Conservation (phyloP, 805 yeast genomes). For the Cyberlindnera maritima region DNA sequence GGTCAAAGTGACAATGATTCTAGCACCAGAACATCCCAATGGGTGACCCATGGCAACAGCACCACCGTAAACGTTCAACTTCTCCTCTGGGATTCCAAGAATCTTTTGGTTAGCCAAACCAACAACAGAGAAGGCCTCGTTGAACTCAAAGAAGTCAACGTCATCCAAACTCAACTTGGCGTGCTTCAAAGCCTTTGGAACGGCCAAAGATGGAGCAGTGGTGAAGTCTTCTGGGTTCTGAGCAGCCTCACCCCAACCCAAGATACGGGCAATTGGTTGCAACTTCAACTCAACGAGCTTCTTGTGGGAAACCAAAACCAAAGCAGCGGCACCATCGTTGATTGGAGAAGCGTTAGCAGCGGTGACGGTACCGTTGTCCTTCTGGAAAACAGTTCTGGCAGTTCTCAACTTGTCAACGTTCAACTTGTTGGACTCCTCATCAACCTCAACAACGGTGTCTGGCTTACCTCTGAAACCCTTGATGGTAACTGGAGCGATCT, state of each 20-base stretch:
- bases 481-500: slow-evolving; percentile 84
- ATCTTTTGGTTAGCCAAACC: slow-evolving; percentile 86
- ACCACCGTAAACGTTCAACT: slow-evolving; percentile 90
- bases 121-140: slow-evolving; percentile 97
- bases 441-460: slow-evolving; percentile 64
- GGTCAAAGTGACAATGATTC: slow-evolving; percentile 83
- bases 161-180: slow-evolving; percentile 65
- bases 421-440: slow-evolving; percentile 81
- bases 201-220: slow-evolving; percentile 91
- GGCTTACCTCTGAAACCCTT: slow-evolving; percentile 93
- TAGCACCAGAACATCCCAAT: slow-evolving; percentile 93
- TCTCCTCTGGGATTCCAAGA: slow-evolving; percentile 56
- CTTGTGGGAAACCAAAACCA: slow-evolving; percentile 78
- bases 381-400: slow-evolving; percentile 94
- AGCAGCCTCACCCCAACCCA: slow-evolving; percentile 99
- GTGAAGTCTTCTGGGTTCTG: slow-evolving; percentile 94
- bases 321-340: slow-evolving; percentile 98
- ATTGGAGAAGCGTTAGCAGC: slow-evolving; percentile 96
- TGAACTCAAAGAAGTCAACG: slow-evolving; percentile 90
- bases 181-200: slow-evolving; percentile 92
- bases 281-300: slow-evolving; percentile 83
- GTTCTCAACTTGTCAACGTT: slow-evolving; percentile 71
- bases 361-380: slow-evolving; percentile 92
- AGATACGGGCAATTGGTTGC: slow-evolving; percentile 84
- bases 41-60: slow-evolving; percentile 97